Conservation (phyloP, 345 rosid genomes). For the Bruguiera parviflora region DNA sequence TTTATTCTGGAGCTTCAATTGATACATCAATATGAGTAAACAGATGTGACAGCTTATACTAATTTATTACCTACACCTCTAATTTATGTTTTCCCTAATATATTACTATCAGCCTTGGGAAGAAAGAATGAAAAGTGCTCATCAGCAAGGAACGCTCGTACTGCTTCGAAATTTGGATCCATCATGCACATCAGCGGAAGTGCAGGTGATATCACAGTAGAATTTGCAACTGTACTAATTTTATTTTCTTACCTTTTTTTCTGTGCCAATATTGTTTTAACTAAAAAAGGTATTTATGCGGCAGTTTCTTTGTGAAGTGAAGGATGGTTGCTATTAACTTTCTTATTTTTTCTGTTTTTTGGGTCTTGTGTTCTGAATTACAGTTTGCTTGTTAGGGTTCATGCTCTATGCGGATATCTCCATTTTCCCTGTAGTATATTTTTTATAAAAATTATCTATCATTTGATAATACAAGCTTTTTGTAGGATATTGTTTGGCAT, state of each 20-base stretch:
- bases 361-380: neutral
- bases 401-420: neutral
- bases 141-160: slow-evolving; percentile 51
- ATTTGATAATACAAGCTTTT: slow-evolving; percentile 1
- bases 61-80: neutral
- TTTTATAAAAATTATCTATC: too few relatives aligned
- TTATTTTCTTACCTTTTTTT: neutral
- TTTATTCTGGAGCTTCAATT: too few relatives aligned
- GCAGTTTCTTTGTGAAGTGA: neutral
- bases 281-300: neutral
- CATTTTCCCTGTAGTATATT: too few relatives aligned
- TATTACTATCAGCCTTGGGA: slow-evolving; percentile 63
- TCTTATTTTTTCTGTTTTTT: neutral
- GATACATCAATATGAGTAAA: neutral
- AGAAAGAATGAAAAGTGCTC: slow-evolving; percentile 53
- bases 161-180: slow-evolving; percentile 77
- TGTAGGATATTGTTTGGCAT: slow-evolving; percentile 62
- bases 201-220: slow-evolving; percentile 49
- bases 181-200: slow-evolving; percentile 54
- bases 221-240: neutral
- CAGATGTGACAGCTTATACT: slow-evolving; percentile 1
- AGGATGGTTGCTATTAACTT: neutral
- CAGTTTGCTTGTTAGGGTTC: neutral
- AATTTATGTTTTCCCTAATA: slow-evolving; percentile 11
- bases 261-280: neutral